Evolutionary conservation across 2,329 filamentous ascomycete genomes (phyloP).

Genomic region (Paracoccidioides brasiliensis): DNA sequence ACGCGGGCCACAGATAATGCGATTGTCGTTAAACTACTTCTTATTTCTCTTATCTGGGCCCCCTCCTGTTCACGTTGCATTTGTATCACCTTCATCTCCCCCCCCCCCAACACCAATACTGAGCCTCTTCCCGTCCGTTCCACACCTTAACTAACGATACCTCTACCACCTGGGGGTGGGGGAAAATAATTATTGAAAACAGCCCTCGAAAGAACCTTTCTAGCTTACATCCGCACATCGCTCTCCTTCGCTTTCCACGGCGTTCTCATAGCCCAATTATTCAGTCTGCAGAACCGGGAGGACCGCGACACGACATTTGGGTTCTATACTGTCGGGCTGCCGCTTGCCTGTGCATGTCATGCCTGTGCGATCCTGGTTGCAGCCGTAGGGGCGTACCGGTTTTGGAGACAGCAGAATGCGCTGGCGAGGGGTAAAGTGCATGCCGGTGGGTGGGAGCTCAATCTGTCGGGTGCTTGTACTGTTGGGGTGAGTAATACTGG

Average conservation of each 20-base stretch:
- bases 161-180: no score
- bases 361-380: constrained; percentile 33
- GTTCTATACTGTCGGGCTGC: constrained; percentile 48
- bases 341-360: constrained; percentile 41
- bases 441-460: constrained; percentile 31
- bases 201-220: constrained; percentile 64
- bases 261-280: constrained; percentile 54
- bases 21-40: no score
- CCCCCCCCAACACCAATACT: not conserved
- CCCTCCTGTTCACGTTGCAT: no score
- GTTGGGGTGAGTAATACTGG: constrained; percentile 5
- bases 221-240: constrained; percentile 60
- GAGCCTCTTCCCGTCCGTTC: not conserved
- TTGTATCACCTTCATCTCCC: no score
- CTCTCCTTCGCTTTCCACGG: constrained; percentile 55
- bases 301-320: constrained; percentile 35
- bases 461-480: constrained; percentile 3
- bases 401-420: constrained; percentile 43
- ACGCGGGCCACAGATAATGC: no score
- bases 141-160: not conserved
- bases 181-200: not conserved
- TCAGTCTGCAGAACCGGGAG: constrained; percentile 43
- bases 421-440: constrained; percentile 31
- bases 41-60: no score
- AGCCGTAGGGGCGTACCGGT: constrained; percentile 39